Percentiles rank a stretch among this genome's conserved stretches.
Conservation (phyloP, 495 filamentous ascomycete genomes). For the Neurospora sp. region DNA sequence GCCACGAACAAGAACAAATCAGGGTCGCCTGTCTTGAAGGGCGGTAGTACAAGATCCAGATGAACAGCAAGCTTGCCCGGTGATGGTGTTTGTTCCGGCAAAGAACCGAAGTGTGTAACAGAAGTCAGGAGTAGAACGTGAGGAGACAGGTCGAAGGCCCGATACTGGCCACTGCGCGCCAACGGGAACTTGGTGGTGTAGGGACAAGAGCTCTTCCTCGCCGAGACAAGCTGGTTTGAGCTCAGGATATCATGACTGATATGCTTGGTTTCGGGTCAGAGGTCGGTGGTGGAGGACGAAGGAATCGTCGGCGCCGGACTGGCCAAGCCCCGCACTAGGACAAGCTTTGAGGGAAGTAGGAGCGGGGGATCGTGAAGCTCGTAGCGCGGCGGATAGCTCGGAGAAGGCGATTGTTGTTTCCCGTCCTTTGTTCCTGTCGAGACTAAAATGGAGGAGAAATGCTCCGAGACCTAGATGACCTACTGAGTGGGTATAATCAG, state of each 20-base stretch:
- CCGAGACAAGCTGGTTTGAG: slow-evolving; percentile 17
- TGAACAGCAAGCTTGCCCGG: neutral
- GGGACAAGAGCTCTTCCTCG: slow-evolving; percentile 16
- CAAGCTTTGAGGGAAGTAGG: neutral
- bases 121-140: neutral
- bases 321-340: slow-evolving; percentile 1
- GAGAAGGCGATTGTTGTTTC: neutral
- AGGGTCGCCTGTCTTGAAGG: slow-evolving; percentile 5
- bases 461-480: neutral
- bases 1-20: slow-evolving; percentile 13
- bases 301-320: neutral
- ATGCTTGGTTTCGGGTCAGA: slow-evolving; percentile 2
- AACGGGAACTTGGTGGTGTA: slow-evolving; percentile 5
- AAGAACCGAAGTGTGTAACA: neutral
- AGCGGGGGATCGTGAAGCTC: neutral
- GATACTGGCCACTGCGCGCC: slow-evolving; percentile 1
- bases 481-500: slow-evolving; percentile 5
- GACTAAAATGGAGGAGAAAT: neutral
- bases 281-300: slow-evolving; percentile 2
- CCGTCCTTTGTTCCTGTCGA: neutral
- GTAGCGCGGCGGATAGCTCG: neutral
- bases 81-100: neutral
- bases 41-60: neutral
- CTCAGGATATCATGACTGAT: slow-evolving; percentile 28
- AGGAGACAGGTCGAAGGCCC: neutral